Base-by-base conservation (phyloP, 2,329 filamentous ascomycete genomes). In the Purpureocillium takamizusanense region DNA sequence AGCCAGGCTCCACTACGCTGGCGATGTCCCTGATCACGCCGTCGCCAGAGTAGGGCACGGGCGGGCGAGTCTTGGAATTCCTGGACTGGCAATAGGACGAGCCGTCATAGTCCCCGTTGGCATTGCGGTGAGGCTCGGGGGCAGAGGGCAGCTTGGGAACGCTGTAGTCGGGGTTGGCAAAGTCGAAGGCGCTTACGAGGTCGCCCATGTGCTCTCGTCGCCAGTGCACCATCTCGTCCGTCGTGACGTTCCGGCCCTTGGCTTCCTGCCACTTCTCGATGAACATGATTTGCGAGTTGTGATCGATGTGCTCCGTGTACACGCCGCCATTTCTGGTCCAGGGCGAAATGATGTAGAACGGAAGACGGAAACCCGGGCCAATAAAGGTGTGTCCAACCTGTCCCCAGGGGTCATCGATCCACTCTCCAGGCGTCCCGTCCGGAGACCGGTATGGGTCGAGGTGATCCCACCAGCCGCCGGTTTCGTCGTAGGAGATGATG, bases 211-310 rank as follows among this genome's bases (percentile, higher is more conserved):
- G 50, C 11, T 46, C 40, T 2, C 57, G 53, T 23, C 57, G 53
- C 56, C 57, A 60, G 2, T 43, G 40, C 1, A 50, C 44, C 47
- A 59, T 57, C 36, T 60, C 42, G 4, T 49, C 34, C 1, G 52
- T 54, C 4, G 36, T 49, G 10, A 58, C 69, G 36, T 72, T 52
- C 31, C 70, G 51, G 6, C 57, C 57, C 41, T 57, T 59, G 30
- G 56, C 55, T 1, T 45, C 46, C 29, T 52, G 50, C 68, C 69
- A 72, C 46, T 67, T 53, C 50, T 75, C 72, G 1, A 76, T 49
- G 45, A 76, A 75, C 31, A 71, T 52, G 21, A 74, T 69, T 42
- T 75, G 71, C 0, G 71, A 75, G 44, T 63, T 73, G 51, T 76
- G 72, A 46, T 76, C 72, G 7, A 65, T 61, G 32, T 69, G 67